Evolutionary conservation across 108 stramenopile genomes (phyloP).

Genomic region (Epipyxis sp.): DNA sequence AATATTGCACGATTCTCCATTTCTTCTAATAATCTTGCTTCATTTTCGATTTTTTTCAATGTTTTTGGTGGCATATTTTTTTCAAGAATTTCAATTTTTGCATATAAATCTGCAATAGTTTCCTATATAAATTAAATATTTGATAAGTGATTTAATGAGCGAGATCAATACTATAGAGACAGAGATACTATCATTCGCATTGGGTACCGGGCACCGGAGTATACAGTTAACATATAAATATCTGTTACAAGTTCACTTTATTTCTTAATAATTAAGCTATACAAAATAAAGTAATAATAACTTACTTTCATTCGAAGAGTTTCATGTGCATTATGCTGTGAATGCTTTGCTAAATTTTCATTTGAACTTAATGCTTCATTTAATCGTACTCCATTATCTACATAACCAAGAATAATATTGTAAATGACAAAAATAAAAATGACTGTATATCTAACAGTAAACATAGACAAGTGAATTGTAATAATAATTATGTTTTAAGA

Average conservation of each 20-base stretch:
- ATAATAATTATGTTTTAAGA: no score
- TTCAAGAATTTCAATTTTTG: neutral
- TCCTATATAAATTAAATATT: no score
- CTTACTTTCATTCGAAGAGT: no score
- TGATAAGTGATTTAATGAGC: no score
- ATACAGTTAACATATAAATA: no score
- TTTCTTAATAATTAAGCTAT: no score
- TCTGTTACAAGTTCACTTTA: no score
- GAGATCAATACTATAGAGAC: neutral
- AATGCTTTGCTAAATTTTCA: conserved; percentile 13
- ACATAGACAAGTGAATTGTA: neutral
- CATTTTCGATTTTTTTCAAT: neutral
- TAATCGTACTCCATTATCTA: conserved; percentile 9
- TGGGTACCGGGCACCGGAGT: no score
- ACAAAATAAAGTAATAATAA: no score
- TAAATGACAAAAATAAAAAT: no score
- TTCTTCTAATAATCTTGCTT: neutral
- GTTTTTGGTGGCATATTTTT: conserved; percentile 5
- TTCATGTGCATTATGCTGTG: conserved; percentile 1
- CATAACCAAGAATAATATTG: no score
- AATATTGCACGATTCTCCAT: neutral
- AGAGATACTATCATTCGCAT: no score
- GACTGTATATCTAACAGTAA: neutral
- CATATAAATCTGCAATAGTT: neutral
- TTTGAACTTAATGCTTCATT: neutral